Evolutionary conservation across 768 basidiomycete species (phyloP).

Genomic region (Kwoniella sp.): DNA sequence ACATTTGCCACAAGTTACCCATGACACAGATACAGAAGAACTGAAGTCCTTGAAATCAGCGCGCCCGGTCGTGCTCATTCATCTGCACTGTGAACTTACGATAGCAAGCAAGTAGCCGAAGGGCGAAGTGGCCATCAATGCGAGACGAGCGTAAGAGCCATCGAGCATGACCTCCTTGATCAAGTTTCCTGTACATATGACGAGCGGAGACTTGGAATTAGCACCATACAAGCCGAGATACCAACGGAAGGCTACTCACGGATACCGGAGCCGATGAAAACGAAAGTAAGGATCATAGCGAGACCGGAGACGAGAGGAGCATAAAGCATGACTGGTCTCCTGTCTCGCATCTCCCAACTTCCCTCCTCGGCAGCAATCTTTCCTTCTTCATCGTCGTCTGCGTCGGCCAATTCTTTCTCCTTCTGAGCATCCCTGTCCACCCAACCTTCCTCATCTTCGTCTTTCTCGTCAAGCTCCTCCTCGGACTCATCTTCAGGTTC

Average conservation of each 20-base stretch:
- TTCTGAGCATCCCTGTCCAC: constrained; percentile 38
- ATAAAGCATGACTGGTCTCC: constrained; percentile 52
- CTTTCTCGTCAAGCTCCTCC: constrained; percentile 23
- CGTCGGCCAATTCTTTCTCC: constrained; percentile 37
- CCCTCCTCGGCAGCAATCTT: constrained; percentile 37
- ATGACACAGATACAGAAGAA: constrained; percentile 49
- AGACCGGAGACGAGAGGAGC: constrained; percentile 53
- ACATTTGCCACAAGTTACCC: constrained; percentile 57
- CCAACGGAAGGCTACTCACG: constrained; percentile 48
- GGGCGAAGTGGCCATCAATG: constrained; percentile 68
- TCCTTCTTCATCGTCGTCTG: constrained; percentile 35
- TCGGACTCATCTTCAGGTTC: constrained; percentile 34
- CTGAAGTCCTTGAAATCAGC: constrained; percentile 16
- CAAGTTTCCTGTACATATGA: constrained; percentile 62
- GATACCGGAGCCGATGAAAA: constrained; percentile 51
- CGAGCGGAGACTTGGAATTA: constrained; percentile 7
- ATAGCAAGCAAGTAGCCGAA: constrained; percentile 61
- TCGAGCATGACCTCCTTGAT: constrained; percentile 73
- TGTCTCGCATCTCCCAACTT: constrained; percentile 44
- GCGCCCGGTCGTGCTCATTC: too few species aligned
- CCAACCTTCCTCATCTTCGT: constrained; percentile 31
- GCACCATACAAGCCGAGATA: background rate
- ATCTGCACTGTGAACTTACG: constrained; percentile 37
- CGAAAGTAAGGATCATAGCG: constrained; percentile 48
- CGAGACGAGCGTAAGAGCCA: constrained; percentile 66